These are phyloP conservation scores for Yamadazyma aaseri DNA, from an alignment of 1,139 yeast species.

Conservation along the genomic window DNA sequence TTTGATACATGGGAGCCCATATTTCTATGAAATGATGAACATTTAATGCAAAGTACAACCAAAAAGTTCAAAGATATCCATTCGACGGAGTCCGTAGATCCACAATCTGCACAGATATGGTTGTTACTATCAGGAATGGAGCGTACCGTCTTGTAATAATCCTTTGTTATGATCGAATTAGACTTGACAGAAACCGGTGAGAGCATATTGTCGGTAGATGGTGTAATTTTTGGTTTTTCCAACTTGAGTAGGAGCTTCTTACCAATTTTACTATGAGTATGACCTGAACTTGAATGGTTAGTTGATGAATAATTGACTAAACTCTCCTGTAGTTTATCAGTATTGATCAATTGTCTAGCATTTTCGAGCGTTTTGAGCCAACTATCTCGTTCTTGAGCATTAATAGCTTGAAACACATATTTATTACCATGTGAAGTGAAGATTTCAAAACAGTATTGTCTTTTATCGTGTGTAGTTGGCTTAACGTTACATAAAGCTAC, in stretches of 20 bases:
- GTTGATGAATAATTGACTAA: background rate
- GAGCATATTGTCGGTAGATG: slow-evolving; percentile 2
- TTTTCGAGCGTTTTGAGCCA: slow-evolving; percentile 66
- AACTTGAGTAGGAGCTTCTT: slow-evolving; percentile 11
- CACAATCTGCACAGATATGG: slow-evolving; percentile 76
- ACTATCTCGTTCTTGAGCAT: slow-evolving; percentile 61
- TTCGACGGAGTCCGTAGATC: slow-evolving; percentile 61
- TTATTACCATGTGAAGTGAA: slow-evolving; percentile 68
- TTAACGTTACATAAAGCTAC: slow-evolving; percentile 70
- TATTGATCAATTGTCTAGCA: slow-evolving; percentile 45
- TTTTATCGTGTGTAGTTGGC: slow-evolving; percentile 45
- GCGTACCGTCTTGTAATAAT: slow-evolving; percentile 45
- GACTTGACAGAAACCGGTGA: slow-evolving; percentile 40
- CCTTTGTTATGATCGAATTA: slow-evolving; percentile 19
- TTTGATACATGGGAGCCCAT: slow-evolving; percentile 53
- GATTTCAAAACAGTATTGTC: slow-evolving; percentile 70
- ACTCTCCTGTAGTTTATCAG: slow-evolving; percentile 21
- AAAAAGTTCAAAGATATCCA: slow-evolving; percentile 84
- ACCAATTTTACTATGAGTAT: slow-evolving; percentile 1
- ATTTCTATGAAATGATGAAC: slow-evolving; percentile 62
- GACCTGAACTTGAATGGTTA: slow-evolving; percentile 1
- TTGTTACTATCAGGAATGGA: slow-evolving; percentile 55
- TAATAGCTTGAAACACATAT: slow-evolving; percentile 75
- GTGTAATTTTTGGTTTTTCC: slow-evolving; percentile 10
- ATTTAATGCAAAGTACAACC: slow-evolving; percentile 74